These are phyloP conservation scores for Allomyces macrogynus DNA, from an alignment of 192 early-diverging fungal genomes.

Conservation along the genomic window DNA sequence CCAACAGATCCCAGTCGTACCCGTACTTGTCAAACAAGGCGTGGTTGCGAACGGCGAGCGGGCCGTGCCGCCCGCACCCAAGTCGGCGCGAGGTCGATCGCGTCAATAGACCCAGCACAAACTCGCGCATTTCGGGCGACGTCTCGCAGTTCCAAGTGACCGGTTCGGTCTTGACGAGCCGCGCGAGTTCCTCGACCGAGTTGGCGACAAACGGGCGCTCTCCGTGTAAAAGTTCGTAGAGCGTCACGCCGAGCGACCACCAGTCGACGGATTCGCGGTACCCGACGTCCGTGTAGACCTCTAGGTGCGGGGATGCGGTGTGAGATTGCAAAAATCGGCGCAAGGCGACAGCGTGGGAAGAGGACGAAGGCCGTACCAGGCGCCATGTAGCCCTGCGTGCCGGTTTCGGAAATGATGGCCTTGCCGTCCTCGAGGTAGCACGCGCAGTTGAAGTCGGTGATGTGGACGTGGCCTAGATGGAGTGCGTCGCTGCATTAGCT, in stretches of 20 bases:
- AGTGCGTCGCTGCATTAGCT: too few species aligned
- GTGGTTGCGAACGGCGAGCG: conserved; percentile 44
- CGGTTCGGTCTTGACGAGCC: conserved; percentile 47
- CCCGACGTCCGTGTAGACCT: neutral
- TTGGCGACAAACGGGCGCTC: conserved; percentile 57
- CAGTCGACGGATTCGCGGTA: conserved; percentile 7
- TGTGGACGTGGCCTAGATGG: conserved; percentile 4
- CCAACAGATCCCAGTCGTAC: conserved; percentile 57
- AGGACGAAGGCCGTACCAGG: too few species aligned
- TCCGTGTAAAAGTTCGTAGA: neutral
- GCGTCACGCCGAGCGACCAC: conserved; percentile 5
- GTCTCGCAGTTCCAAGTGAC: conserved; percentile 9
- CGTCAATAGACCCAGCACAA: neutral
- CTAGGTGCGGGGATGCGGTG: neutral
- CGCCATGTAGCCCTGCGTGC: conserved; percentile 8
- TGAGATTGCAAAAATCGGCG: too few species aligned
- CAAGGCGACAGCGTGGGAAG: too few species aligned
- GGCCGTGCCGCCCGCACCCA: conserved; percentile 55
- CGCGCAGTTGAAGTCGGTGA: conserved; percentile 9
- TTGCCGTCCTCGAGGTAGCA: conserved; percentile 3
- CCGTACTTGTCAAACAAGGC: conserved; percentile 45
- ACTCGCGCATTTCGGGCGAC: neutral
- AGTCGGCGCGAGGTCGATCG: conserved; percentile 27
- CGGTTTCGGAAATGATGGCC: conserved; percentile 4
- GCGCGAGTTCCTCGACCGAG: conserved; percentile 47